Conservation (phyloP, 768 basidiomycete species). For the Cantharellus anzutake region DNA sequence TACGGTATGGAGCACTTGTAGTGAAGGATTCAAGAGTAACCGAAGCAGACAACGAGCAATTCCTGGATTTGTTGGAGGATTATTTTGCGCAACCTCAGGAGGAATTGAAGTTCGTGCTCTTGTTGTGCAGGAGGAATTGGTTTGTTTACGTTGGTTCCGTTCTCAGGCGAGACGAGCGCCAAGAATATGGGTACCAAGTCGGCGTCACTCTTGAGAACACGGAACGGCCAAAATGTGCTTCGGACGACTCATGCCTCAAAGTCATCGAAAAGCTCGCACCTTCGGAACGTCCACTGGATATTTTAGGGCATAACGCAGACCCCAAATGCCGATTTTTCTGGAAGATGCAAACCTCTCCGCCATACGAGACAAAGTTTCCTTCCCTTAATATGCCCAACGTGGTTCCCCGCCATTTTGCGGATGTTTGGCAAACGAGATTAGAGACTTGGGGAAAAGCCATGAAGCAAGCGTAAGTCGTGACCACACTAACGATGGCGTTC, state of each 20-base stretch:
- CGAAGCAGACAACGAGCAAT: slow-evolving; percentile 59
- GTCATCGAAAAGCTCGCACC: slow-evolving; percentile 64
- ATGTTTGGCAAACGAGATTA: slow-evolving; percentile 54
- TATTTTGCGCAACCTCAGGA: slow-evolving; percentile 64
- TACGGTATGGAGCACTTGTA: slow-evolving; percentile 70
- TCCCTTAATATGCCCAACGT: slow-evolving; percentile 67
- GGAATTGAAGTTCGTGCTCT: slow-evolving; percentile 24
- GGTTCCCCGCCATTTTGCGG: slow-evolving; percentile 43
- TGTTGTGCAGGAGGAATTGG: not conserved
- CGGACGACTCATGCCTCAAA: slow-evolving; percentile 59
- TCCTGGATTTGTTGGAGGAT: slow-evolving; percentile 82
- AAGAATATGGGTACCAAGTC: slow-evolving; percentile 78
- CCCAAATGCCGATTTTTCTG: slow-evolving; percentile 93
- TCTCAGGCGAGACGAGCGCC: slow-evolving; percentile 45
- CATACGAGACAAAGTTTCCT: slow-evolving; percentile 64
- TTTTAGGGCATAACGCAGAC: slow-evolving; percentile 56
- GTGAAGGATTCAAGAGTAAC: slow-evolving; percentile 71
- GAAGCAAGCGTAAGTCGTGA: slow-evolving; percentile 55
- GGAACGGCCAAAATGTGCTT: slow-evolving; percentile 76
- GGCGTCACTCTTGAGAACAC: slow-evolving; percentile 95
- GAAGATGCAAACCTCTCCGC: slow-evolving; percentile 57
- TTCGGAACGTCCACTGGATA: slow-evolving; percentile 65
- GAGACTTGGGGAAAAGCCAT: slow-evolving; percentile 75
- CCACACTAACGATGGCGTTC: not conserved
- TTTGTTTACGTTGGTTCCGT: not conserved